Percentiles rank a stretch among this genome's conserved stretches.
Conservation (phyloP, 78 protist genomes). For the Emiliania huxleyi region DNA sequence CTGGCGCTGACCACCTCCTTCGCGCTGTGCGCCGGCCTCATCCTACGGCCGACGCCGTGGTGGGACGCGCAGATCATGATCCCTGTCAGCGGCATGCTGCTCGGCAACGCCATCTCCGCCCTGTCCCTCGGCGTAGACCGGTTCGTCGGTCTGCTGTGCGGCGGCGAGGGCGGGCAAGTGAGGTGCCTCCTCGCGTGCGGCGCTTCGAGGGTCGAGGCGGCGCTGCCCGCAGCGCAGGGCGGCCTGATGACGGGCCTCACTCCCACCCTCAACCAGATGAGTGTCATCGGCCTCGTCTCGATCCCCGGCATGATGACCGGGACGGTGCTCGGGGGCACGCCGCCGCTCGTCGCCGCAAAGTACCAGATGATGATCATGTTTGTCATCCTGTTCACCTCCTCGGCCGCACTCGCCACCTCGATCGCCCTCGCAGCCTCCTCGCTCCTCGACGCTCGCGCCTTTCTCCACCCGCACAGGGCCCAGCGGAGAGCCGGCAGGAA, state of each 20-base stretch:
- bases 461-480: too few species aligned
- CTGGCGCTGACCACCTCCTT: not conserved
- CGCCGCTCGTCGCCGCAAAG: not conserved
- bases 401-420: not conserved
- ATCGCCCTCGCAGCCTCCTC: too few species aligned
- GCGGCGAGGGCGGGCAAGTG: not conserved
- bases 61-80: conserved; percentile 19
- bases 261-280: conserved; percentile 28
- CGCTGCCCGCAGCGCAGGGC: not conserved
- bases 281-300: conserved; percentile 32
- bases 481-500: too few species aligned
- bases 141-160: not conserved
- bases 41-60: not conserved
- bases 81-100: conserved; percentile 27
- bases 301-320: conserved; percentile 48
- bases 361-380: conserved; percentile 40
- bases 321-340: conserved; percentile 18
- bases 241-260: conserved; percentile 18
- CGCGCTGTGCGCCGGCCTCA: not conserved
- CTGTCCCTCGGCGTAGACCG: not conserved
- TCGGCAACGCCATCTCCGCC: not conserved
- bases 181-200: conserved; percentile 3
- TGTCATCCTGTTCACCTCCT: not conserved
- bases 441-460: too few species aligned
- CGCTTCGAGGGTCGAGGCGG: conserved; percentile 8